Conservation (phyloP, 225 moss, liverwort and hornwort genomes). For the Bryoerythrophyllum caledonicum region DNA sequence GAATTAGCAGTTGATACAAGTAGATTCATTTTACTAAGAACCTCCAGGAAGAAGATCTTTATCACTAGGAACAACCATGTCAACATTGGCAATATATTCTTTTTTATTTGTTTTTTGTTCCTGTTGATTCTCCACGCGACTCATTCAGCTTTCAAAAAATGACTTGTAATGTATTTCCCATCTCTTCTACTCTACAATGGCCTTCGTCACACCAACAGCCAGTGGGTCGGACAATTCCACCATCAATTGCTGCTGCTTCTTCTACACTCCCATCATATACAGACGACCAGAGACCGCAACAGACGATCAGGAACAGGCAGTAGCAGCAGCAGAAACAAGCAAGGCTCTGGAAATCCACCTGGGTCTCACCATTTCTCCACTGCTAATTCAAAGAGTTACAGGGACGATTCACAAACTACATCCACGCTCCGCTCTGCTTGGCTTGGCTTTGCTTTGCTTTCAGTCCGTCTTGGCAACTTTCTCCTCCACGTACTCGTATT, state of each 20-base stretch:
- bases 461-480: conserved; percentile 54
- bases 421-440: conserved; percentile 7
- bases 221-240: conserved; percentile 41
- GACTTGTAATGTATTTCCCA: conserved; percentile 59
- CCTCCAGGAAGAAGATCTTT: not conserved
- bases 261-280: conserved; percentile 62
- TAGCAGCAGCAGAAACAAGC: conserved; percentile 47
- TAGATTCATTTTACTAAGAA: not conserved
- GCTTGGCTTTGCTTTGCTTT: conserved; percentile 3
- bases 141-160: conserved; percentile 54
- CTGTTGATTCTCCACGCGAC: conserved; percentile 34
- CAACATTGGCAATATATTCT: conserved; percentile 21
- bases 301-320: conserved; percentile 46
- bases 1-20: not conserved
- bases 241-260: conserved; percentile 46
- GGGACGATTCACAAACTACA: conserved; percentile 46
- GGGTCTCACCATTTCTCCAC: conserved; percentile 58
- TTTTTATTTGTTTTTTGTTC: not conserved
- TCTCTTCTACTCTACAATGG: conserved; percentile 75
- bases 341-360: conserved; percentile 39
- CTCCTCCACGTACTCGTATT: conserved; percentile 64
- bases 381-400: conserved; percentile 72
- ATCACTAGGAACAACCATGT: conserved; percentile 10
- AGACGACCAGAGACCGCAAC: conserved; percentile 45
- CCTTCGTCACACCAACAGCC: conserved; percentile 51